phyloP scores from a whole-genome alignment of 768 basidiomycete species.

The Hydnomerulius pinastri region DNA sequence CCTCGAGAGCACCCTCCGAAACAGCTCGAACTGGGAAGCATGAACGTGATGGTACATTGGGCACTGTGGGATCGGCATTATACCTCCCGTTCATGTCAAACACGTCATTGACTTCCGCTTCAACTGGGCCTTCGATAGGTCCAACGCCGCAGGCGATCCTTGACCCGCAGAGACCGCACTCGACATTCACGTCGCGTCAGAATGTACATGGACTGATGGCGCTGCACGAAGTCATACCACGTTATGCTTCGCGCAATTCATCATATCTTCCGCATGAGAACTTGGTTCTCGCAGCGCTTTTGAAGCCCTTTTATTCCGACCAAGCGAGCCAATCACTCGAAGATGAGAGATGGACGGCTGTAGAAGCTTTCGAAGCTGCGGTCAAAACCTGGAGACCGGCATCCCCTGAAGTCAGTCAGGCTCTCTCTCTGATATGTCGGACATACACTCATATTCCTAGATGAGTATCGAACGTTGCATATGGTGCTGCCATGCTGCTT shows the following conservation, averaged over 20 bases:
- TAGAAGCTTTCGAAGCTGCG: conserved; percentile 63
- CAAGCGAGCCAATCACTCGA: conserved; percentile 39
- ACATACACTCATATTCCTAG: conserved; percentile 26
- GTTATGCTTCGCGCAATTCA: conserved; percentile 37
- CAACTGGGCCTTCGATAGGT: conserved; percentile 20
- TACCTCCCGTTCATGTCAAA: conserved; percentile 46
- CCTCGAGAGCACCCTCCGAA: conserved; percentile 52
- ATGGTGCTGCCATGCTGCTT: conserved; percentile 72
- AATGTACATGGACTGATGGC: conserved; percentile 42
- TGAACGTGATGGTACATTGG: conserved; percentile 31
- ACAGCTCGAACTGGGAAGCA: conserved; percentile 16
- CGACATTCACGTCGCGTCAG: conserved; percentile 35
- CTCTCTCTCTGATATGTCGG: neutral
- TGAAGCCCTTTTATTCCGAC: conserved; percentile 53
- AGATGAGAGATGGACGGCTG: conserved; percentile 54
- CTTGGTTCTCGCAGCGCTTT: conserved; percentile 57
- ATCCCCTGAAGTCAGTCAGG: conserved; percentile 52
- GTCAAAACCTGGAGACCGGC: conserved; percentile 55
- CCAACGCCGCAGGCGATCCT: conserved; percentile 22
- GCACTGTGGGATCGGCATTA: conserved; percentile 37
- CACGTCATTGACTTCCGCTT: conserved; percentile 24
- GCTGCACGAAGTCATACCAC: conserved; percentile 48
- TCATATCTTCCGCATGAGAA: conserved; percentile 54
- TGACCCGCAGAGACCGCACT: conserved; percentile 47
- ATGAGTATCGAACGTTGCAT: conserved; percentile 58